A percentile compares a stretch with the other conserved stretches of the same genome.
Evolutionary conservation across 176 grass and related monocot species (phyloP).

Genomic region (Areca catechu): DNA sequence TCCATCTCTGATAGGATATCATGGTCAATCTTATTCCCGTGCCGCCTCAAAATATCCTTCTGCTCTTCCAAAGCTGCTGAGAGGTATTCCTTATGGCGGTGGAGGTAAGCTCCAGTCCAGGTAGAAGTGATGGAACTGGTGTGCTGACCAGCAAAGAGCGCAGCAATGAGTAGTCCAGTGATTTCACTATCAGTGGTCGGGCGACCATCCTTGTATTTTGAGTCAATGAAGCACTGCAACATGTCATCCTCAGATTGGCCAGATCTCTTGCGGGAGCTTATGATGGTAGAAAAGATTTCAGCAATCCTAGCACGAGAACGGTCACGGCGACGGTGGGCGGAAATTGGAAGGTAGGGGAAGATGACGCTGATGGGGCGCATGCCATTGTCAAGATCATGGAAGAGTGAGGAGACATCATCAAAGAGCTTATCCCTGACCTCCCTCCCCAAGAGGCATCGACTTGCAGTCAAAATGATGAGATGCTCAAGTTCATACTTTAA

Average conservation of each 20-base stretch:
- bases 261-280: slow-evolving; percentile 74
- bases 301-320: slow-evolving; percentile 64
- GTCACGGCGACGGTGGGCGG: slow-evolving; percentile 67
- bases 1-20: slow-evolving; percentile 98
- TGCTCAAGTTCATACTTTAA: slow-evolving; percentile 92
- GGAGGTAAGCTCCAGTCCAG: slow-evolving; percentile 91
- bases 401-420: slow-evolving; percentile 90
- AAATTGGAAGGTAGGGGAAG: slow-evolving; percentile 82
- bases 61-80: slow-evolving; percentile 65
- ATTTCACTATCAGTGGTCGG: slow-evolving; percentile 67
- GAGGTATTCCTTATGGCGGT: slow-evolving; percentile 61
- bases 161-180: slow-evolving; percentile 81
- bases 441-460: slow-evolving; percentile 79
- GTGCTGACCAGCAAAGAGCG: slow-evolving; percentile 91
- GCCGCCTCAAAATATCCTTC: slow-evolving; percentile 69
- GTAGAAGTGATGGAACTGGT: slow-evolving; percentile 97
- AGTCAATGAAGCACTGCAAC: slow-evolving; percentile 97
- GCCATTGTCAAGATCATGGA: slow-evolving; percentile 94
- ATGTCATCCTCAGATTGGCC: slow-evolving; percentile 79
- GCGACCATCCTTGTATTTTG: slow-evolving; percentile 91
- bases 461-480: slow-evolving; percentile 95
- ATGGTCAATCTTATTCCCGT: slow-evolving; percentile 72
- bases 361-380: slow-evolving; percentile 89
- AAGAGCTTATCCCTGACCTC: slow-evolving; percentile 95
- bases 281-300: slow-evolving; percentile 79